Conservation (phyloP, 805 yeast genomes). For the Ogataea chonburiensis region DNA sequence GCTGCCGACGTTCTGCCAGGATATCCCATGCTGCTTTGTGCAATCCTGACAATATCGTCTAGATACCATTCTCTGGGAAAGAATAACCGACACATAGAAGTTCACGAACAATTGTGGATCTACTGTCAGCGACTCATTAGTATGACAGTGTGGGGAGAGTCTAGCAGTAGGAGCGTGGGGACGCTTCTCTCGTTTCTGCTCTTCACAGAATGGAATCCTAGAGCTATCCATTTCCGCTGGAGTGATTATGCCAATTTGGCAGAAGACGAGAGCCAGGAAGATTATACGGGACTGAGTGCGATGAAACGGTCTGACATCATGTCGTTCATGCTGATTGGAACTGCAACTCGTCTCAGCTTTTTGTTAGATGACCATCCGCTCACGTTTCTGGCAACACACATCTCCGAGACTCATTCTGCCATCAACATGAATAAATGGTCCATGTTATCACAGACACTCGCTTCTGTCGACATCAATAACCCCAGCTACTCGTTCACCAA, state of each 20-base stretch:
- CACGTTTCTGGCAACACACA: conserved; percentile 79
- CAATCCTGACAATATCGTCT: conserved; percentile 76
- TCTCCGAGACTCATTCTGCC: conserved; percentile 79
- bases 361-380: conserved; percentile 71
- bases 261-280: conserved; percentile 43
- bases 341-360: conserved; percentile 82
- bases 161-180: conserved; percentile 82
- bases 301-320: conserved; percentile 83
- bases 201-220: conserved; percentile 93
- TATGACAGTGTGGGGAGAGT: conserved; percentile 92
- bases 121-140: conserved; percentile 79
- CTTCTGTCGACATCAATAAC: conserved; percentile 55
- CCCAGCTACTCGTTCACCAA: conserved; percentile 50
- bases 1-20: conserved; percentile 64
- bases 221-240: conserved; percentile 90
- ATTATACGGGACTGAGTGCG: conserved; percentile 75
- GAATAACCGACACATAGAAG: conserved; percentile 44
- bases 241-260: conserved; percentile 73
- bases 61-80: conserved; percentile 63
- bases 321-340: conserved; percentile 93
- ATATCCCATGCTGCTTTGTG: conserved; percentile 77
- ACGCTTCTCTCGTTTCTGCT: conserved; percentile 80
- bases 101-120: conserved; percentile 82
- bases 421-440: conserved; percentile 78
- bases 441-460: conserved; percentile 69